These are phyloP conservation scores for Striga hermonthica DNA, from an alignment of 305 asterid species.

Conservation along the genomic window DNA sequence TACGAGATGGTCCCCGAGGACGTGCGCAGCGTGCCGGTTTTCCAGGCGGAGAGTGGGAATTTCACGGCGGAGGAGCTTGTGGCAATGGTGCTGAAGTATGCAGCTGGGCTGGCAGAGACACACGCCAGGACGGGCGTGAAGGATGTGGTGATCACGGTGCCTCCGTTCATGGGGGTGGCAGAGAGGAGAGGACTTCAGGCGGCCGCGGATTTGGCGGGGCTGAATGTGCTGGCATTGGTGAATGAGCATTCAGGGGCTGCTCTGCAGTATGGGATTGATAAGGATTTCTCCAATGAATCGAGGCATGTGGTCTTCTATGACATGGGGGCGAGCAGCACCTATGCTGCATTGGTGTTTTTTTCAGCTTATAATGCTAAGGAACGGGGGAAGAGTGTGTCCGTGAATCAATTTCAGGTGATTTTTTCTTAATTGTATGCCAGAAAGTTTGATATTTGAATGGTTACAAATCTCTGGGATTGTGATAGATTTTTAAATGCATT, in stretches of 20 bases:
- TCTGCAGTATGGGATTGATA: conserved; percentile 95
- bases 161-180: conserved; percentile 81
- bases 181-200: conserved; percentile 67
- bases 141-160: conserved; percentile 92
- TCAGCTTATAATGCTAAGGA: conserved; percentile 87
- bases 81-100: conserved; percentile 78
- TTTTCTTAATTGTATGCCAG: not conserved
- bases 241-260: conserved; percentile 97
- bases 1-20: conserved; percentile 50
- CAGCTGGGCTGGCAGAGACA: conserved; percentile 63
- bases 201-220: conserved; percentile 93
- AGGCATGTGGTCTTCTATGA: conserved; percentile 87
- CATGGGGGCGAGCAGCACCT: conserved; percentile 93
- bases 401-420: conserved; percentile 87
- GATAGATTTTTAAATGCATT: not conserved
- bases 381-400: conserved; percentile 74
- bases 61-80: conserved; percentile 89
- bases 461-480: not conserved
- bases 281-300: conserved; percentile 84
- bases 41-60: conserved; percentile 45
- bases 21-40: conserved; percentile 47
- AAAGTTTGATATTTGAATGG: conserved; percentile 1
- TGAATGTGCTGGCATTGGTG: conserved; percentile 82
- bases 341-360: conserved; percentile 91
- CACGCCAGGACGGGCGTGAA: conserved; percentile 63